Conservation (phyloP, 2,329 filamentous ascomycete species). For the Colletotrichum trifolii region DNA sequence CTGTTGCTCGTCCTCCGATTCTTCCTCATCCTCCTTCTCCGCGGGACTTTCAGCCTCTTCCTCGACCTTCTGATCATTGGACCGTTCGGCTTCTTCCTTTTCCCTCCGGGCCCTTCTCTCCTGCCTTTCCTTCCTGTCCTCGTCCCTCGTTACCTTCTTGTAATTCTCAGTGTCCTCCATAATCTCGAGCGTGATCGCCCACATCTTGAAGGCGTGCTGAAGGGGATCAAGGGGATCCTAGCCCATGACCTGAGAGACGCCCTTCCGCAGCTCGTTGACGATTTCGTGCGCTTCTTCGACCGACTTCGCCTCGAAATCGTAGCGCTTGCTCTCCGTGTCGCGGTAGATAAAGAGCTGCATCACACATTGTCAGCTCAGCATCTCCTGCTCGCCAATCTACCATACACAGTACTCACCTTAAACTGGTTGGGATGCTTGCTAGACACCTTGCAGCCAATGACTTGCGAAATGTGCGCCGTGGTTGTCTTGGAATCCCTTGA, state of each 20-base stretch:
- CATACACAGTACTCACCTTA: conserved; percentile 63
- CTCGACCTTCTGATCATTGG: too few species aligned
- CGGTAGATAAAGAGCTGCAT: conserved; percentile 76
- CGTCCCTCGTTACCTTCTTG: too few species aligned
- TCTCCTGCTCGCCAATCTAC: neutral
- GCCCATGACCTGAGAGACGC: conserved; percentile 56
- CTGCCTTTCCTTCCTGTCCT: too few species aligned
- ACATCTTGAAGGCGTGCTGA: conserved; percentile 1
- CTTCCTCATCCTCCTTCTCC: too few species aligned
- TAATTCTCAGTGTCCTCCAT: too few species aligned
- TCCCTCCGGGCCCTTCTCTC: too few species aligned
- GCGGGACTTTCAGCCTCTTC: too few species aligned
- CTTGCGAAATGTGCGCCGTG: conserved; percentile 84
- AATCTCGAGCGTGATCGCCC: neutral
- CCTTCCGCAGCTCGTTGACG: conserved; percentile 81
- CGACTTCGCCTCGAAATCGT: conserved; percentile 85
- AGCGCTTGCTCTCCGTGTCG: conserved; percentile 80
- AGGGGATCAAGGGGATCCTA: conserved; percentile 8
- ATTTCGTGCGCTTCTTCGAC: conserved; percentile 81
- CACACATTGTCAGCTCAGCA: conserved; percentile 12
- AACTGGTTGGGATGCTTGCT: conserved; percentile 84
- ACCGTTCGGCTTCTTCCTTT: too few species aligned
- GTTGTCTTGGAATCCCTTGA: conserved; percentile 77
- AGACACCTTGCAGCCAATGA: conserved; percentile 84
- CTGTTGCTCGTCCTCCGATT: too few species aligned